Evolutionary conservation across 768 basidiomycete genomes (phyloP).

Genomic region (Melanogaster broomeanus): DNA sequence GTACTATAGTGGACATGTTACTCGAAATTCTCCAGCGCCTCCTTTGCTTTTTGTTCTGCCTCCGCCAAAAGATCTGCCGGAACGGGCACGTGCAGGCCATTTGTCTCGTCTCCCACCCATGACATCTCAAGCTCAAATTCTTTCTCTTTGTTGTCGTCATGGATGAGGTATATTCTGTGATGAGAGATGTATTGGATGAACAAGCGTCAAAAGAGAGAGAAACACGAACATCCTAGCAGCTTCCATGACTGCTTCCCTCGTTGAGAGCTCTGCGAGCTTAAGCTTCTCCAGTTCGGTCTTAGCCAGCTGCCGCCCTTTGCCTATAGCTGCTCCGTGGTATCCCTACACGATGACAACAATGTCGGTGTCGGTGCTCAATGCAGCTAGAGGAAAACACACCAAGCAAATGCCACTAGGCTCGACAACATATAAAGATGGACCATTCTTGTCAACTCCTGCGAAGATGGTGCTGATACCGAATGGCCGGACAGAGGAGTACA

Average conservation of each 20-base stretch:
- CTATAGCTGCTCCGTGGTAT: conserved; percentile 94
- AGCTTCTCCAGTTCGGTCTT: conserved; percentile 99
- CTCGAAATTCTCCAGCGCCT: conserved; percentile 71
- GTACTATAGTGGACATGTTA: conserved; percentile 33
- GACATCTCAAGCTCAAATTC: conserved; percentile 98
- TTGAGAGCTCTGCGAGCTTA: conserved; percentile 76
- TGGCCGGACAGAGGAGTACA: conserved; percentile 96
- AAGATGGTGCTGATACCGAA: conserved; percentile 95
- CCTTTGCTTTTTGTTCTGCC: conserved; percentile 87
- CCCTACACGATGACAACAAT: conserved; percentile 52
- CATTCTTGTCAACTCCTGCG: conserved; percentile 84
- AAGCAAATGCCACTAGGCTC: conserved; percentile 95
- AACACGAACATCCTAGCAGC: conserved; percentile 92
- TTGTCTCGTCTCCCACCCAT: conserved; percentile 89
- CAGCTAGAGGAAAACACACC: conserved; percentile 45
- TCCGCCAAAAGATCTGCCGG: conserved; percentile 83
- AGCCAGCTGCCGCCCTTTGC: conserved; percentile 96
- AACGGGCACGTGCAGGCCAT: conserved; percentile 76
- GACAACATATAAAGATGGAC: conserved; percentile 84
- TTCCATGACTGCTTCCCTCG: conserved; percentile 85
- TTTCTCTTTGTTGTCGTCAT: conserved; percentile 98
- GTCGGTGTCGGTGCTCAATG: not conserved
- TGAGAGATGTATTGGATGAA: conserved; percentile 1
- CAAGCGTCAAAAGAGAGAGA: not conserved
- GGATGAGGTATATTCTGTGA: conserved; percentile 90